Evolutionary conservation across 179 eudicot species (phyloP), one percentile per base, ranked within the genome.

Genomic region (Sideroxylon spinosum): DNA sequence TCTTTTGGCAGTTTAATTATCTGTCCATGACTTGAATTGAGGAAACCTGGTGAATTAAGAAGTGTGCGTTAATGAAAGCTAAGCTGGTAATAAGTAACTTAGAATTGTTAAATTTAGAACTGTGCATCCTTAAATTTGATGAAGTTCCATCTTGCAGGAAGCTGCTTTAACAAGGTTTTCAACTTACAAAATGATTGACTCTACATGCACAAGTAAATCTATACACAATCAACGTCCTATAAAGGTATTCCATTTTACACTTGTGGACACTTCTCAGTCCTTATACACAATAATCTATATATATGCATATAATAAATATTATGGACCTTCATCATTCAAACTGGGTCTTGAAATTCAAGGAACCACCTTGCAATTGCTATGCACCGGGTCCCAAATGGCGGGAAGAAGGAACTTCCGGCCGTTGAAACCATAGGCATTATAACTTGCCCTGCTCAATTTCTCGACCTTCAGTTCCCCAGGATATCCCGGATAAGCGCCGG

Each of bases 111-210:
- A 49, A 50, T 25, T 25, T 17, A 23, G 0, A 4, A 66, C 20
- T 6, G 46, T n/a, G 46, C 29, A n/a, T 68, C 37, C 37, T 68
- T 22, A 37, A 53, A 29, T 56, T 56, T 77, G 74, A 77, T 25
- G 0, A 29, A 22, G 56, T 80, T 23, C 71, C 55, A 74, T 74
- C 65, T 44, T 86, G 90, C 93, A 95, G 98, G 97, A 93, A 73
- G 91, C 98, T 82, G 98, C 97, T 14, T 67, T 95, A 77, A 86
- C n/a, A n/a, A n/a, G n/a, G n/a, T n/a, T n/a, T n/a, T n/a, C n/a
- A 29, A 29, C 37, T 29, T 29, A 29, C 37, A 29, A 29, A 29
- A 29, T 29, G 37, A 29, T 29, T 29, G 37, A 29, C 3, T 29
- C 37, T 29, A 29, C 37, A 29, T 1, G 37, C 37, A 29, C 44